Evolutionary conservation across 2,329 filamentous ascomycete genomes (phyloP), one percentile per base, ranked within the genome.

Genomic region (Diaporthe velutina): DNA sequence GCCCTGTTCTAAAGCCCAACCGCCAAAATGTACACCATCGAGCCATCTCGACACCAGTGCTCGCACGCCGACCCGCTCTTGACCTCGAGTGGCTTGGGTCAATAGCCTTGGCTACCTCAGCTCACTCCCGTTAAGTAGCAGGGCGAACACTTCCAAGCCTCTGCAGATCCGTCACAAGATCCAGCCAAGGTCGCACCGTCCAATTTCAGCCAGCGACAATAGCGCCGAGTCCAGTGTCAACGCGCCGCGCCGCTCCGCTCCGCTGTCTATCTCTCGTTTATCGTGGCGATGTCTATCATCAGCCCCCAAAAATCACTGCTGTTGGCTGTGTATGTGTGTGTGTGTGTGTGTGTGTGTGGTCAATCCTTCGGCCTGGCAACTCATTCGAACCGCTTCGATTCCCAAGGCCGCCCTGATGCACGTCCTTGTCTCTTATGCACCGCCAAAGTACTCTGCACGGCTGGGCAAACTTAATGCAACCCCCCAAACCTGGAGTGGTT

Each of bases 401-500:
- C 28, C 45, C 30, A 40, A 52, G 38, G 58, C 40, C 17, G 38
- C 40, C 58, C n/a, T 22, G 33, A 25, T 64, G 58, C 58, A 45
- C 25, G 58, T 64, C 58, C 40, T 9, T 22, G 25, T 60, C 13
- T 45, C 9, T 64, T 6, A 45, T 22, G 15, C 58, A 64, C 30
- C 28, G 10, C 25, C 25, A 33, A 33, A 50, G 38, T 66, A 42
- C 42, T 40, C 60, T n/a, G 60, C 60, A 9, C 33, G 64, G 45
- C 64, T 52, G 45, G 30, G 64, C 64, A 28, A 52, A 28, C 30
- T 30, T n/a, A 67, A 67, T 67, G 64, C 33, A 67, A 67, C 64
- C 64, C 60, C 40, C 64, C 22, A 67, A 38, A 52, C 45, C 64
- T 67, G 30, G 45, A 8, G 45, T 3, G 12, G 42, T 17, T 35